Base-by-base conservation (phyloP, 495 filamentous ascomycete genomes). In the Niebla homalea region DNA sequence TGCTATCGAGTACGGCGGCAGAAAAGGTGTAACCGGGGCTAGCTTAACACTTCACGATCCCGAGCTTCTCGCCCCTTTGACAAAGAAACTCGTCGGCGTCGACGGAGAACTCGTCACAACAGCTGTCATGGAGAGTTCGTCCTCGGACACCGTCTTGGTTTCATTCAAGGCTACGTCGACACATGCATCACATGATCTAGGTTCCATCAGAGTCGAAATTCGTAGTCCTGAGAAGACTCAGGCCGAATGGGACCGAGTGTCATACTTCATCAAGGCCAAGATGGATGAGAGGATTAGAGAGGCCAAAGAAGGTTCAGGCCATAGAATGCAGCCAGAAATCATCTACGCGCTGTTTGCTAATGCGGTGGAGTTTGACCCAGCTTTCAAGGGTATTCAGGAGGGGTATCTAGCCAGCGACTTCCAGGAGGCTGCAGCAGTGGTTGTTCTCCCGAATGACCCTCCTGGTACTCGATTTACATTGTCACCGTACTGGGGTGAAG, bases 401-500 rank as follows among this genome's bases (percentile, higher is more conserved):
- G 80, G 89, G 32, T 78, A 84, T 46, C 43, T 64, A 35, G 48
- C 57, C 38, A 60, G 52, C 45, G 41, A 55, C 21, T 70, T 77
- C 14, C 76, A 77, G 37, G 86, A 90, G 57, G 81, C 84, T 25
- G 83, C 80, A 29, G 77, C 79, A 36, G 64, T 70, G 32, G 76
- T 94, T 40, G 70, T 70, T 40, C 85, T 89, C 62, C 72, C 78
- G 48, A 70, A 70, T 6, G 67, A 64, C 0, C 65, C 73, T 14
- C 65, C 73, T 14, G 72, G 74, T 46, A 83, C 79, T 36, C 76
- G 69, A 49, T 88, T 80, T 65, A 67, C 72, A 50, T 76, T 76
- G 47, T 75, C 74, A 40, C 83, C 83, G 2, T 82, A 80, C 62
- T 84, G 78, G 72, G 83, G 85, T 40, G 84, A 87, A 59, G 79